phyloP scores from a whole-genome alignment of 2,329 filamentous ascomycete genomes.

The Helicocarpus griseus region DNA sequence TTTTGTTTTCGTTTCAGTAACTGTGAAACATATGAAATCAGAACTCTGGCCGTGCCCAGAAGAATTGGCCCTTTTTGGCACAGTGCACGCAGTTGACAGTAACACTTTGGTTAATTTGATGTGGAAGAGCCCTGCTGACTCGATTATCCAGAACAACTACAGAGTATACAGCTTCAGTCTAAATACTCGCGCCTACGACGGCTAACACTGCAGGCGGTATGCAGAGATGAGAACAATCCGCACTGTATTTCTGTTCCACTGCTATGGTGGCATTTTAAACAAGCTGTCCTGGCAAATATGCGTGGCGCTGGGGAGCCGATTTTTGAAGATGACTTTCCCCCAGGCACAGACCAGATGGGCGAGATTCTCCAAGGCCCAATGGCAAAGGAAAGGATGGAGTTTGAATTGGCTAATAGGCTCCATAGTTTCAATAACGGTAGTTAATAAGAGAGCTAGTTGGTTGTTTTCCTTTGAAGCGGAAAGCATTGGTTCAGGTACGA shows the following conservation, averaged over 20 bases:
- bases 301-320: conserved; percentile 12
- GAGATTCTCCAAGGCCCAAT: conserved; percentile 3
- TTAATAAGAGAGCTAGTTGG: too few species aligned
- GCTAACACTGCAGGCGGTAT: conserved; percentile 9
- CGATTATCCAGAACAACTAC: conserved; percentile 12
- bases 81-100: too few species aligned
- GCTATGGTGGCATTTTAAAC: conserved; percentile 16
- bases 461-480: too few species aligned
- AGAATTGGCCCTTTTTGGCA: too few species aligned
- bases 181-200: conserved; percentile 3
- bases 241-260: conserved; percentile 9
- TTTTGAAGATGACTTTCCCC: conserved; percentile 15
- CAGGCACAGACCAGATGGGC: conserved; percentile 13
- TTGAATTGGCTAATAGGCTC: conserved; percentile 4
- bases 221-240: conserved; percentile 7
- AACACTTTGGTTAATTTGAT: neutral
- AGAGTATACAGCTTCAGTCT: conserved; percentile 7
- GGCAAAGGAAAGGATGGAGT: conserved; percentile 7
- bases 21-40: too few species aligned
- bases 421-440: too few species aligned
- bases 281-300: conserved; percentile 15
- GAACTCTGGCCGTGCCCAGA: too few species aligned
- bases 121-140: neutral
- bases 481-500: too few species aligned
- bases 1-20: too few species aligned